Percentiles rank a stretch among this genome's conserved stretches.
phyloP scores from a whole-genome alignment of 441 rosid genomes.

The Pelargonium australe region DNA sequence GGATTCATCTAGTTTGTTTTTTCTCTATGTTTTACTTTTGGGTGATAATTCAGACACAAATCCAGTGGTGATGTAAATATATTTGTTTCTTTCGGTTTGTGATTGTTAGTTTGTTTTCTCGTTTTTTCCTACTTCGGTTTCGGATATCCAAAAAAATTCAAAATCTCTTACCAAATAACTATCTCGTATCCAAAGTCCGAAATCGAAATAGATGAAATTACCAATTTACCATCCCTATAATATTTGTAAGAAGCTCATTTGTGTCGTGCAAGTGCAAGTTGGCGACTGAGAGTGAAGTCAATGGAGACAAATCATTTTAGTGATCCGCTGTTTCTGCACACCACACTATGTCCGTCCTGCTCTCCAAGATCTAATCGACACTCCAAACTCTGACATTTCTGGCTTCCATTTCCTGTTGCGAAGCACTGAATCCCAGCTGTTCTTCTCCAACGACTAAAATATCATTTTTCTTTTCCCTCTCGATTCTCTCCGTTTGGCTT shows the following conservation, averaged over 20 bases:
- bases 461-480: constrained; percentile 1
- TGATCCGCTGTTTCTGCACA: neutral
- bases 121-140: no score
- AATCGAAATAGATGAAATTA: no score
- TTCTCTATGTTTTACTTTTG: no score
- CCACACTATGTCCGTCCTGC: neutral
- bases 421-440: neutral
- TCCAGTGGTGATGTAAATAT: no score
- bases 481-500: constrained; percentile 5
- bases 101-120: no score
- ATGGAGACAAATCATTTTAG: neutral
- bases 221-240: neutral
- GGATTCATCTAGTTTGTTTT: no score
- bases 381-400: neutral
- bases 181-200: no score
- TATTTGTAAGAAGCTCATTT: neutral
- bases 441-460: neutral
- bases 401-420: neutral
- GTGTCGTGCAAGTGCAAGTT: neutral
- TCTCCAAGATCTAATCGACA: neutral
- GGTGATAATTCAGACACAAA: no score
- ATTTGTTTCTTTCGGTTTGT: no score
- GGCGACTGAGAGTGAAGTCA: neutral
- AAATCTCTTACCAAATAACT: no score
- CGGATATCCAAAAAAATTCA: no score